Conservation (phyloP, 225 moss, liverwort and hornwort genomes). For the Lunularia cruciata region DNA sequence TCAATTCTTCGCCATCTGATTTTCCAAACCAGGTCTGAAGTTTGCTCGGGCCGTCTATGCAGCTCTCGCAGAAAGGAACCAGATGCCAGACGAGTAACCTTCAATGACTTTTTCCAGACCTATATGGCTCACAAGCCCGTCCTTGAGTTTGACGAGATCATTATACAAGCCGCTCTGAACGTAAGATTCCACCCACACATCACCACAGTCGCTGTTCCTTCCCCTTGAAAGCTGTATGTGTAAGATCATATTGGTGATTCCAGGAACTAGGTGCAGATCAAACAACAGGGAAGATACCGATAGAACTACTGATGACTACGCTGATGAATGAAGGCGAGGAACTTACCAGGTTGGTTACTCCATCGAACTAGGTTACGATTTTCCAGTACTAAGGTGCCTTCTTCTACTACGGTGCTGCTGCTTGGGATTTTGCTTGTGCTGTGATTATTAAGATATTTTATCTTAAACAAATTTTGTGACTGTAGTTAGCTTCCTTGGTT, state of each 20-base stretch:
- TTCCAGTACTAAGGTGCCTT: not conserved
- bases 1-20: not conserved
- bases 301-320: conserved; percentile 24
- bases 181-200: conserved; percentile 15
- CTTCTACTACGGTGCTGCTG: too few relatives aligned
- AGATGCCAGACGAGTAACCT: conserved; percentile 25
- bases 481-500: not conserved
- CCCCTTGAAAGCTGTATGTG: not conserved
- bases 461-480: not conserved
- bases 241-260: not conserved
- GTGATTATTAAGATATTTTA: not conserved
- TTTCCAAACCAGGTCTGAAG: not conserved
- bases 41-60: not conserved
- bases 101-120: conserved; percentile 41
- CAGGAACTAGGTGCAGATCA: conserved; percentile 53
- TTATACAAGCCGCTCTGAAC: conserved; percentile 35
- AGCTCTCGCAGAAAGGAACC: conserved; percentile 30
- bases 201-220: not conserved
- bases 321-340: conserved; percentile 44
- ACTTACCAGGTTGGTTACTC: conserved; percentile 37
- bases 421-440: too few relatives aligned
- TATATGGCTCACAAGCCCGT: conserved; percentile 50
- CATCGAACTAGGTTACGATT: not conserved
- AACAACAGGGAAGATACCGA: conserved; percentile 28
- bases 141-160: conserved; percentile 32